Conservation (phyloP, 805 yeast species). For the Nakazawaea sp. region DNA sequence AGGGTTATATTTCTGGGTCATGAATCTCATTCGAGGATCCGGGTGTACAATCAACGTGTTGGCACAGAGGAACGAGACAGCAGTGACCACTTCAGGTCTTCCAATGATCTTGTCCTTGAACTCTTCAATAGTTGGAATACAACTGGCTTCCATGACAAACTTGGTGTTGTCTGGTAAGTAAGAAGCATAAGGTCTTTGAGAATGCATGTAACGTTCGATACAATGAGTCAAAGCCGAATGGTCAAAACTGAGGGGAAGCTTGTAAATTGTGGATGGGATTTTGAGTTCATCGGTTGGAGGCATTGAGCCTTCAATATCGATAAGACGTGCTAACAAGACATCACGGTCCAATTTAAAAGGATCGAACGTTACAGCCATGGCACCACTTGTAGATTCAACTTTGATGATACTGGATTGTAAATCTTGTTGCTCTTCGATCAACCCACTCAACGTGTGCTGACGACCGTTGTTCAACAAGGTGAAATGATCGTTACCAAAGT, state of each 20-base stretch:
- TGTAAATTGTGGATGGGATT: conserved; percentile 20
- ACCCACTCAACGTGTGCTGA: conserved; percentile 19
- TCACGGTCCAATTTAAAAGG: conserved; percentile 14
- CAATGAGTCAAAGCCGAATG: conserved; percentile 19
- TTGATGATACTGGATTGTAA: conserved; percentile 11
- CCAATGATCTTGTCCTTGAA: conserved; percentile 18
- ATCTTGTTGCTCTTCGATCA: conserved; percentile 9
- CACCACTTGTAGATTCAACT: conserved; percentile 20
- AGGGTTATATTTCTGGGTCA: conserved; percentile 23
- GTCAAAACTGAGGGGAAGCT: conserved; percentile 20
- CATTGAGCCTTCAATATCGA: conserved; percentile 16
- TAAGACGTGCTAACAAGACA: conserved; percentile 13
- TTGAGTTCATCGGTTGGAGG: conserved; percentile 20
- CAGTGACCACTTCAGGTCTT: conserved; percentile 20
- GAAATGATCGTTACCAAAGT: conserved; percentile 23
- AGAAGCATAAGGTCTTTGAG: conserved; percentile 26
- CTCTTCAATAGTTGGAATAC: conserved; percentile 18
- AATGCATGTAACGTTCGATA: conserved; percentile 19
- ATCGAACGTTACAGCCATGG: conserved; percentile 19
- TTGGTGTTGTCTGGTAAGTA: conserved; percentile 22
- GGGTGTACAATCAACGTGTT: conserved; percentile 21
- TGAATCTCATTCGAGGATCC: conserved; percentile 24
- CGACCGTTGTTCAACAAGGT: conserved; percentile 25
- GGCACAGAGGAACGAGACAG: conserved; percentile 25
- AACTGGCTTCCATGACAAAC: conserved; percentile 21